Evolutionary conservation across 23 red algal genomes (phyloP), one percentile per base, ranked within the genome.

Genomic region (Gracilaria vermiculophylla): DNA sequence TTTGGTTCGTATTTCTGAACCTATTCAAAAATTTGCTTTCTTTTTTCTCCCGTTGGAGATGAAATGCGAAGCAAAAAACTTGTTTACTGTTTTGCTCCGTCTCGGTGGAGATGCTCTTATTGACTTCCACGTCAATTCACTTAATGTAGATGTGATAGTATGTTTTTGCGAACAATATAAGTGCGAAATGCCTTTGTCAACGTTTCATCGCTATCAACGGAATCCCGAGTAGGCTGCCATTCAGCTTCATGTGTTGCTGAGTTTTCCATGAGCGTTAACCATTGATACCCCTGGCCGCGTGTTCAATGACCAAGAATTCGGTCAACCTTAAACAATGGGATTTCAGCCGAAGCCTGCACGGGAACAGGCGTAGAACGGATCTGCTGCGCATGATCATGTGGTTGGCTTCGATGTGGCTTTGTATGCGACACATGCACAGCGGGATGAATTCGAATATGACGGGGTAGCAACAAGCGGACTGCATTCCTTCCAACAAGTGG

Each of bases 401-500:
- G 49, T 21, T 60, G 77, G 21, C 24, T 0, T 6, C 29, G 14
- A 58, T 35, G 14, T 35, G 77, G 51, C 36, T 10, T 10, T 6
- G 20, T 19, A 33, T 60, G 28, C 8, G 54, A 6, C 4, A 81
- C 45, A 19, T 57, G 77, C 29, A 81, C 54, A 11, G 62, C 2
- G 10, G 77, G 49, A 28, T 81, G 77, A 50, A 81, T 81, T 33
- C 36, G 53, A 28, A 81, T 52, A 32, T 57, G 12, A 34, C 36
- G 28, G 35, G 77, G 49, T 15, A 62, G 56, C 19, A 61, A 8
- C 6, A 81, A 64, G 11, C 49, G 52, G 35, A 81, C 11, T 10
- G 12, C 77, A 34, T 81, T 81, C 28, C n/a, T 60, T 3, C 47
- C 27, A 61, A 61, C 31, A 27, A 81, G 8, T 51, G 58, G 2